Base-by-base conservation (phyloP, 805 yeast genomes). In the Candida endomychidarum region DNA sequence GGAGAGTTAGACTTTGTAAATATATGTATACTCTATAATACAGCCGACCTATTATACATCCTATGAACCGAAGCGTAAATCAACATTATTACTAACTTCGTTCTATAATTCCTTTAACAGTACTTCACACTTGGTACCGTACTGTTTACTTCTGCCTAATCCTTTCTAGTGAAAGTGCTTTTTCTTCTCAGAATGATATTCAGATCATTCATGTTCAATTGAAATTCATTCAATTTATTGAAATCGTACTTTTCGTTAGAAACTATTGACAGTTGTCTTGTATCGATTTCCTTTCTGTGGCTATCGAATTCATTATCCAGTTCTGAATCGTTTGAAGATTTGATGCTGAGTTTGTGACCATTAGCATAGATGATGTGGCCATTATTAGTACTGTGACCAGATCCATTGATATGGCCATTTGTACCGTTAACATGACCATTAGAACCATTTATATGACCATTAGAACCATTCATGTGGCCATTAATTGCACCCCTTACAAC, bases 131-230 rank as follows among this genome's bases (percentile, higher is more conserved):
- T n/a, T n/a, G n/a, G n/a, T n/a, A n/a, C n/a, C n/a, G n/a, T n/a
- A n/a, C n/a, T n/a, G n/a, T n/a, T 20, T 20, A 20, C 5, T 20
- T 8, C 22, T 8, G 8, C 30, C 12, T 27, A 35, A n/a, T 35
- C 38, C 20, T 26, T 35, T 12, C 38, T 35, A 4, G 40, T 33
- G 7, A 39, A 34, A 9, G 42, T 39, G 34, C 42, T 39, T 45
- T 70, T 70, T 34, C 88, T 65, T 40, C 88, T 66, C 33, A 79
- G 75, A 26, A 83, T 61, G 44, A 83, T 59, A 22, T 83, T 81
- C 31, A 86, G 79, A 15, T 82, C 83, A 41, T 78, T 79, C 52
- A 83, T 58, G 45, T 76, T 78, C 43, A 83, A 65, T 39, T 83
- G 83, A 48, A 83, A 78, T 46, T 68, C 67, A 47, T 57, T 64